phyloP scores from a whole-genome alignment of 2,329 filamentous ascomycete genomes.

The Penicillium olsonii region DNA sequence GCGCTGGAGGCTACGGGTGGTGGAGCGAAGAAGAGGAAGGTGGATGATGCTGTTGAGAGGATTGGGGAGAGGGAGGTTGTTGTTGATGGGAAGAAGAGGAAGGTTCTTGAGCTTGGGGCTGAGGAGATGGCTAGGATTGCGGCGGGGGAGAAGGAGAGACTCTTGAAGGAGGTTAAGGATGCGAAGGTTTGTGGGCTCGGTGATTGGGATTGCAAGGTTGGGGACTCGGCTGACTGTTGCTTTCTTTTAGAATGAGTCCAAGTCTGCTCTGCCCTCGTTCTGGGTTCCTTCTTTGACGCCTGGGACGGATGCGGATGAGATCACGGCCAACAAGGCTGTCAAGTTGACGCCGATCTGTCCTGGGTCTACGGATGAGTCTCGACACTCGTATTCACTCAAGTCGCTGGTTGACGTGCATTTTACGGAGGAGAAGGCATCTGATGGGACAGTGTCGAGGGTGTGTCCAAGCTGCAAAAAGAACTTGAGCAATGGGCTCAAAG shows the following conservation, averaged over 20 bases:
- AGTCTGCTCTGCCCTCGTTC: slow-evolving; percentile 77
- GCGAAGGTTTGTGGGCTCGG: slow-evolving; percentile 58
- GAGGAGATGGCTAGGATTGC: slow-evolving; percentile 73
- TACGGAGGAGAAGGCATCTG: slow-evolving; percentile 64
- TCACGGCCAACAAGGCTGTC: slow-evolving; percentile 59
- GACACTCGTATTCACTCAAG: slow-evolving; percentile 77
- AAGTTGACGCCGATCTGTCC: slow-evolving; percentile 77
- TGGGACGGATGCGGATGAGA: slow-evolving; percentile 57
- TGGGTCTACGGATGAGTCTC: slow-evolving; percentile 64
- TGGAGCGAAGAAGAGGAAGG: slow-evolving; percentile 30
- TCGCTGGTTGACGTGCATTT: slow-evolving; percentile 76
- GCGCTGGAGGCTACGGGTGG: slow-evolving; percentile 3
- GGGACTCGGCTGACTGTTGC: not conserved
- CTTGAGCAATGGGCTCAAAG: slow-evolving; percentile 78
- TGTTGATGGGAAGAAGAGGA: slow-evolving; percentile 59
- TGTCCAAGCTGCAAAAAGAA: slow-evolving; percentile 87
- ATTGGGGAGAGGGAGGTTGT: slow-evolving; percentile 44
- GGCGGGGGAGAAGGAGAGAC: slow-evolving; percentile 67
- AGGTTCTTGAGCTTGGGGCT: slow-evolving; percentile 79
- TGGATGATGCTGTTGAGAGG: slow-evolving; percentile 25
- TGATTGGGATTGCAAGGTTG: not conserved
- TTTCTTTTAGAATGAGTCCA: slow-evolving; percentile 51
- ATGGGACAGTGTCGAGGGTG: slow-evolving; percentile 51
- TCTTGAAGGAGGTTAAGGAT: slow-evolving; percentile 68
- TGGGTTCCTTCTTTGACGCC: slow-evolving; percentile 89